Percentiles rank a stretch among this genome's conserved stretches.
Evolutionary conservation across 192 early-diverging fungal species (phyloP).

Genomic region (Coemansia sp.): DNA sequence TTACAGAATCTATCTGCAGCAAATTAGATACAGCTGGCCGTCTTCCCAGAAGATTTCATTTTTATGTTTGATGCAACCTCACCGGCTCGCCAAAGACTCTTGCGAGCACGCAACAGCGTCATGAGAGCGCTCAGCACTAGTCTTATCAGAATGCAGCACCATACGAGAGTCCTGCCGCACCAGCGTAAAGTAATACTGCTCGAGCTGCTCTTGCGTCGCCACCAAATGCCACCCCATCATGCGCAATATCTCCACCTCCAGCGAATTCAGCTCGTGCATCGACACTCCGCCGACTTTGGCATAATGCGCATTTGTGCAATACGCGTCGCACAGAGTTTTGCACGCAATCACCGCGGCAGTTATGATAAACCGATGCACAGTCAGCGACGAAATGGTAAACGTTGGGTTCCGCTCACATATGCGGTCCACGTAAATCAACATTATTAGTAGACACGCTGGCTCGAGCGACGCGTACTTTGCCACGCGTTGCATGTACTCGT

Average conservation of each 20-base stretch:
- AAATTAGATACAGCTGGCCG: too few species aligned
- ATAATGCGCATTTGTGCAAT: conserved; percentile 94
- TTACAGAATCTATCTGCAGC: conserved; percentile 9
- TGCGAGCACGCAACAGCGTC: too few species aligned
- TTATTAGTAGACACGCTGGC: conserved; percentile 78
- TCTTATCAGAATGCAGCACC: conserved; percentile 39
- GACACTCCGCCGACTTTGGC: conserved; percentile 94
- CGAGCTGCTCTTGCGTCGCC: conserved; percentile 73
- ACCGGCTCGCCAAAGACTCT: too few species aligned
- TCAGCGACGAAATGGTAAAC: conserved; percentile 92
- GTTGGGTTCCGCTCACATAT: conserved; percentile 68
- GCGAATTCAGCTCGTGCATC: conserved; percentile 88
- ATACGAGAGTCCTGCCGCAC: conserved; percentile 73
- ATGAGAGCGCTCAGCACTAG: too few species aligned
- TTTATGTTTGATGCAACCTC: too few species aligned
- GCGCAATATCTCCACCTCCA: conserved; percentile 87
- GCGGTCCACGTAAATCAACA: conserved; percentile 94
- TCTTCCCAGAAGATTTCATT: too few species aligned
- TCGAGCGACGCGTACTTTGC: conserved; percentile 91
- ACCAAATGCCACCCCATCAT: conserved; percentile 91
- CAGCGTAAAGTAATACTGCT: conserved; percentile 90
- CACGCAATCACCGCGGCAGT: conserved; percentile 81
- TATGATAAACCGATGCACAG: conserved; percentile 93
- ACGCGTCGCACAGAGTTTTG: conserved; percentile 90
- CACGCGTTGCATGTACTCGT: conserved; percentile 88